Evolutionary conservation across 75 land plant genomes (phyloP), one percentile per base, ranked within the genome.

Genomic region (Selaginella tamariscina): DNA sequence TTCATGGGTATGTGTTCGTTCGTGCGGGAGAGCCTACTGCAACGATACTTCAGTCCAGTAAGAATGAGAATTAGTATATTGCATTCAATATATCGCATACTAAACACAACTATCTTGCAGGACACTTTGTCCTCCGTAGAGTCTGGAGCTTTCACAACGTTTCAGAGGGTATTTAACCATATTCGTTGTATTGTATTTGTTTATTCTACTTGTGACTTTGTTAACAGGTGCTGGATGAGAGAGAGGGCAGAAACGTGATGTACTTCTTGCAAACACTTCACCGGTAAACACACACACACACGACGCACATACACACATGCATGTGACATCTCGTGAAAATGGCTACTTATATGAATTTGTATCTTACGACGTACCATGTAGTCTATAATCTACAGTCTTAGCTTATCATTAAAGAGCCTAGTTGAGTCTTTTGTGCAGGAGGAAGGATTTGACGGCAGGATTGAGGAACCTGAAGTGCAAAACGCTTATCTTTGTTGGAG

Each of bases 31-130:
- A 72, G 68, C 22, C 73, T 93, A 23, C 77, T 93, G 27, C 81
- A 89, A 68, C 81, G 98, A 1, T 93, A 89, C 56, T 89, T 93
- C 68, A 85, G 98, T 55, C 83, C 80, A 85, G 98, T 93, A 71
- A 59, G 62, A 5, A 39, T 5, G n/a, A n/a, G n/a, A n/a, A n/a
- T n/a, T n/a, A n/a, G n/a, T n/a, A n/a, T n/a, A n/a, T n/a, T n/a
- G n/a, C n/a, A n/a, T n/a, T n/a, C n/a, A n/a, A n/a, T n/a, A n/a
- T n/a, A n/a, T n/a, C n/a, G n/a, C n/a, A n/a, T n/a, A n/a, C n/a
- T n/a, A n/a, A n/a, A n/a, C n/a, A n/a, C 15, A 5, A 39, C 15
- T 5, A 39, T 39, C 49, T 39, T 39, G 49, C 49, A 39, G 49
- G 49, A 39, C 15, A 39, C 49, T 39, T 39, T 39, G 15, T 5